Percentiles rank a stretch among this genome's conserved stretches.
Conservation (phyloP, 2,329 filamentous ascomycete species). For the Hawksworthiomyces lignivorus region DNA sequence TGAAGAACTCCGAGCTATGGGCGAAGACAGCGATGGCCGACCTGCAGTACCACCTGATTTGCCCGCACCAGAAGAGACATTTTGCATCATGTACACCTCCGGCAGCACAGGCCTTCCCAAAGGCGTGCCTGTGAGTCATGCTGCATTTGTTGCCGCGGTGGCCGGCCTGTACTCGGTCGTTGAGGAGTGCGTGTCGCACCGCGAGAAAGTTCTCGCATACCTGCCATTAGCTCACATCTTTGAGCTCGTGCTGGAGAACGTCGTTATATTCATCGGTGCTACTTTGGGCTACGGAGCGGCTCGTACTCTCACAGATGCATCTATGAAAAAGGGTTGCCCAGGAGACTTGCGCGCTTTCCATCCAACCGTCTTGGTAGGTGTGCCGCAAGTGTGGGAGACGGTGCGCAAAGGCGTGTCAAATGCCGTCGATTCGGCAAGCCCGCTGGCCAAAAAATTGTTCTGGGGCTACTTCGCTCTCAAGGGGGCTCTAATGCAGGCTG, state of each 20-base stretch:
- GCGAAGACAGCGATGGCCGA: constrained; percentile 59
- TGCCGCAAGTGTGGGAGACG: constrained; percentile 95
- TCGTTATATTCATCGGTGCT: constrained; percentile 80
- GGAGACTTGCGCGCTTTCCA: constrained; percentile 90
- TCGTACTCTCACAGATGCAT: constrained; percentile 77
- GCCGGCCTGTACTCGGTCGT: constrained; percentile 75
- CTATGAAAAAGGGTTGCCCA: constrained; percentile 71
- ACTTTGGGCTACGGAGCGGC: constrained; percentile 91
- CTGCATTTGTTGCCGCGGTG: constrained; percentile 71
- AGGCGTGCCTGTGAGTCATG: constrained; percentile 77
- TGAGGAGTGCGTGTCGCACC: constrained; percentile 66
- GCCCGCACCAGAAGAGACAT: constrained; percentile 67
- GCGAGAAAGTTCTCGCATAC: constrained; percentile 79
- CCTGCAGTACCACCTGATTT: constrained; percentile 58
- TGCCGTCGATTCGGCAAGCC: constrained; percentile 65
- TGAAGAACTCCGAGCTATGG: constrained; percentile 47
- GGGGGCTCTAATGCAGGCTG: constrained; percentile 47
- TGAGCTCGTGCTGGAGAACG: constrained; percentile 92
- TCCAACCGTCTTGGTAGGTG: constrained; percentile 85
- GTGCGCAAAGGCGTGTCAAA: constrained; percentile 87
- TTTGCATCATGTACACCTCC: constrained; percentile 82
- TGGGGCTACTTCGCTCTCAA: constrained; percentile 57
- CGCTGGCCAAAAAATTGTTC: constrained; percentile 72
- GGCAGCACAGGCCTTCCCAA: constrained; percentile 86
- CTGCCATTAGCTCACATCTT: constrained; percentile 93